Percentiles rank a stretch among this genome's conserved stretches.
These are phyloP conservation scores for Dryas integrifolia DNA, from an alignment of 331 rosid genomes.

Conservation along the genomic window DNA sequence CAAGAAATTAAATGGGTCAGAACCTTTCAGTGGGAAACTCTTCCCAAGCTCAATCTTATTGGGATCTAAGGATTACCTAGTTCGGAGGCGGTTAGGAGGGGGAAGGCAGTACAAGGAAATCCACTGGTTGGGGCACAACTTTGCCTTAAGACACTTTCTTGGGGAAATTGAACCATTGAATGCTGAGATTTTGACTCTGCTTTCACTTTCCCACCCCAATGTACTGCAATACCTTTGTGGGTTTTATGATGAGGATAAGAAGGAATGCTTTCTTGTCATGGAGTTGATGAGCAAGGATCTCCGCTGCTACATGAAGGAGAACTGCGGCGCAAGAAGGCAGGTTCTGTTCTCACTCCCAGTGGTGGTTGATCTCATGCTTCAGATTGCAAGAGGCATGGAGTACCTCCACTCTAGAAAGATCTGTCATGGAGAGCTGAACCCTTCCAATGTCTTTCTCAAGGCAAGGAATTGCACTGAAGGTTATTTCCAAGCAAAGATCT, in stretches of 20 bases:
- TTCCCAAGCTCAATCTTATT: constrained; percentile 50
- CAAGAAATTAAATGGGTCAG: constrained; percentile 46
- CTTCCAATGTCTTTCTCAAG: constrained; percentile 54
- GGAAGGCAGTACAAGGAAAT: constrained; percentile 73
- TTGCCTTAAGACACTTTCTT: constrained; percentile 60
- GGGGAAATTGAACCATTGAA: constrained; percentile 45
- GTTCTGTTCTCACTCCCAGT: constrained; percentile 66
- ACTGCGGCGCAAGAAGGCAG: constrained; percentile 66
- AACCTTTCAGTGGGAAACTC: constrained; percentile 27
- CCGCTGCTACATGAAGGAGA: constrained; percentile 66
- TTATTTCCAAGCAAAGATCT: constrained; percentile 62
- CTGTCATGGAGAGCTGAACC: constrained; percentile 79
- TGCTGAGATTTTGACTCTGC: constrained; percentile 48
- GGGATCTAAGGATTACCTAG: constrained; percentile 59
- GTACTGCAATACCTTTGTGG: constrained; percentile 68
- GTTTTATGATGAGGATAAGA: constrained; percentile 69
- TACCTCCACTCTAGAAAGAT: constrained; percentile 72
- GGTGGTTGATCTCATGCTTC: constrained; percentile 89
- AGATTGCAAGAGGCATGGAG: constrained; percentile 86
- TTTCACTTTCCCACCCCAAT: constrained; percentile 76
- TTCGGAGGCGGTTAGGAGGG: constrained; percentile 59
- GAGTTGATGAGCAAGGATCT: constrained; percentile 80
- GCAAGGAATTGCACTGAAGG: constrained; percentile 67
- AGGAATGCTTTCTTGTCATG: constrained; percentile 65
- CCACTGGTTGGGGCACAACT: constrained; percentile 81